Percentiles rank a stretch among this genome's conserved stretches.
Evolutionary conservation across 345 rosid genomes (phyloP).

Genomic region (Salix caprea): DNA sequence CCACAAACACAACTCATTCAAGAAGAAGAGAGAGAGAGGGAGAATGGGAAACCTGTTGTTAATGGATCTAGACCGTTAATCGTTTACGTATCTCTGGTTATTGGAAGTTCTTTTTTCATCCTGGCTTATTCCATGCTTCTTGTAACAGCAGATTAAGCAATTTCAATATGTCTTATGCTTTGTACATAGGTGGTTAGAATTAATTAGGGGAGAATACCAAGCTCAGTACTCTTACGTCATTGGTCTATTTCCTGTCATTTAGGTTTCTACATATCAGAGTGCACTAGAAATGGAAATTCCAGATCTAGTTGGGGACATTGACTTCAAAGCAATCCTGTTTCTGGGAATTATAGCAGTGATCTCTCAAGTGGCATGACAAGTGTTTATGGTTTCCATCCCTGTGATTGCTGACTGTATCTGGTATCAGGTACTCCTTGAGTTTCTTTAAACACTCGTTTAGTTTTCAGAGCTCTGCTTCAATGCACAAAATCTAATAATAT

Average conservation of each 20-base stretch:
- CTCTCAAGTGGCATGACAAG: slow-evolving; percentile 79
- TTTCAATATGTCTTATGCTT: not conserved
- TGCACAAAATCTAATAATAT: not conserved
- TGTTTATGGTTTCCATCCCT: slow-evolving; percentile 62
- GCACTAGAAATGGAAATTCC: slow-evolving; percentile 49
- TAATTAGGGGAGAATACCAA: no score
- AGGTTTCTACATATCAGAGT: slow-evolving; percentile 82
- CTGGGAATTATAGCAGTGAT: slow-evolving; percentile 61
- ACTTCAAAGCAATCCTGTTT: slow-evolving; percentile 52
- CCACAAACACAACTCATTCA: slow-evolving; percentile 39
- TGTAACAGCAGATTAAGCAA: slow-evolving; percentile 44
- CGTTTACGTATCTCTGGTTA: slow-evolving; percentile 26
- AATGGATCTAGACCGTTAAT: slow-evolving; percentile 11
- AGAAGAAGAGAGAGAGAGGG: slow-evolving; percentile 73
- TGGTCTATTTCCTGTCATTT: not conserved
- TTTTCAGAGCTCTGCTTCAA: not conserved
- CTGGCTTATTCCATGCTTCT: slow-evolving; percentile 44
- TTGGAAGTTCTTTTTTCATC: slow-evolving; percentile 55
- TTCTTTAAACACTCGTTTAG: not conserved
- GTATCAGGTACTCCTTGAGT: slow-evolving; percentile 57
- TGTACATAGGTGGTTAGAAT: not conserved
- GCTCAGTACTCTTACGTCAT: not conserved
- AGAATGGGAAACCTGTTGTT: slow-evolving; percentile 43
- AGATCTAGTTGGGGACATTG: slow-evolving; percentile 33
- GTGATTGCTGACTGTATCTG: slow-evolving; percentile 47